Percentiles rank a stretch among this genome's conserved stretches.
phyloP scores from a whole-genome alignment of 1,284 basidiomycete genomes.

The Abortiporus biennis region DNA sequence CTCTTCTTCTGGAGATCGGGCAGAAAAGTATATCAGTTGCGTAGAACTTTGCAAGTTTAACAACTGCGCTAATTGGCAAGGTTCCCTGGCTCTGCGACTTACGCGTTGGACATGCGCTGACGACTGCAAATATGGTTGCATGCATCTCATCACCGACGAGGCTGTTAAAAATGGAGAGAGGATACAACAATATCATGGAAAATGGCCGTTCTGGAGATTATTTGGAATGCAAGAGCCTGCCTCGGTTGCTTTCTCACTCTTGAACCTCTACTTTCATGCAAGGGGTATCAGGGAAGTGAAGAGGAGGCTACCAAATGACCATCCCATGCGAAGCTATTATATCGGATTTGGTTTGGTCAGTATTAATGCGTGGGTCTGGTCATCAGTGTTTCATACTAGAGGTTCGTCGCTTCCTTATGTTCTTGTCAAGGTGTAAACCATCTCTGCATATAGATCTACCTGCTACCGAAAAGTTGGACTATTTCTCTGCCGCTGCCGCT shows the following conservation, averaged over 20 bases:
- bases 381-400: conserved; percentile 87
- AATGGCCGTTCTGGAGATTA: conserved; percentile 93
- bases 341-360: conserved; percentile 65
- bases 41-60: not conserved
- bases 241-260: conserved; percentile 83
- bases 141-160: conserved; percentile 74
- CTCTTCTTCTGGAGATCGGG: conserved; percentile 15
- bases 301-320: conserved; percentile 42
- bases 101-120: conserved; percentile 78
- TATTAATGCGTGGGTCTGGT: conserved; percentile 93
- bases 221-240: conserved; percentile 92
- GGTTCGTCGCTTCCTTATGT: conserved; percentile 39
- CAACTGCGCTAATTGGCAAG: not conserved
- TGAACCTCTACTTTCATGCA: conserved; percentile 76
- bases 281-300: conserved; percentile 48
- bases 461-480: conserved; percentile 88
- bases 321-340: conserved; percentile 74
- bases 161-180: conserved; percentile 36
- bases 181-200: conserved; percentile 86
- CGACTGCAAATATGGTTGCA: conserved; percentile 88
- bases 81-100: conserved; percentile 43
- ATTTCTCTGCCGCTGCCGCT: conserved; percentile 88
- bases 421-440: conserved; percentile 5
- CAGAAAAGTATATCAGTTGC: not conserved
- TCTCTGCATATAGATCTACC: conserved; percentile 56